Conservation (phyloP, 768 basidiomycete species). For the Ramaria rubella region DNA sequence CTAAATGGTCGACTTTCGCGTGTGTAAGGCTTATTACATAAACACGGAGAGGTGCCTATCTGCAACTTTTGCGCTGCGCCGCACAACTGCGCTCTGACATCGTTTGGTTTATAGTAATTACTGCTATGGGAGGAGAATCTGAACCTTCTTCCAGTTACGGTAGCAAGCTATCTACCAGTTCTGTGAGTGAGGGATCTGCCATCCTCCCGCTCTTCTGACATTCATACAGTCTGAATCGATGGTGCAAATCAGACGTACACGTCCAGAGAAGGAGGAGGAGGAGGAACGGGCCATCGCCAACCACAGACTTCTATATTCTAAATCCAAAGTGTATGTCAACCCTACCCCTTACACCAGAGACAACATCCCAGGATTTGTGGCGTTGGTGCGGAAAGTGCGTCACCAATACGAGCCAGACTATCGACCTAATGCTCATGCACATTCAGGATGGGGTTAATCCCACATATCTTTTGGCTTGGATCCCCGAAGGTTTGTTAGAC, state of each 20-base stretch:
- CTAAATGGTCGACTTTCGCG: no score
- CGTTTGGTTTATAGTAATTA: background rate
- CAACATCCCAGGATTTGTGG: constrained; percentile 91
- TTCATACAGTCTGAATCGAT: constrained; percentile 46
- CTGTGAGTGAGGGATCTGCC: constrained; percentile 35
- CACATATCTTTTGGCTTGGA: constrained; percentile 83
- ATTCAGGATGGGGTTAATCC: constrained; percentile 67
- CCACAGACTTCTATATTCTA: constrained; percentile 71
- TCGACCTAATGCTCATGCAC: constrained; percentile 10
- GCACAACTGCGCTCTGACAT: background rate
- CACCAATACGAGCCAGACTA: background rate
- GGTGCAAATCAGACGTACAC: constrained; percentile 61
- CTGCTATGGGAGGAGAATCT: background rate
- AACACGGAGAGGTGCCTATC: no score
- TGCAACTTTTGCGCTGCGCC: no score
- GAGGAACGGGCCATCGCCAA: constrained; percentile 50
- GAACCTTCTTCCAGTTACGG: constrained; percentile 31
- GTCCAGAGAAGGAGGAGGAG: constrained; percentile 20
- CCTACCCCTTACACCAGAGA: constrained; percentile 89
- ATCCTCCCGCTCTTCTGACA: background rate
- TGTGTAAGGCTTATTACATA: no score
- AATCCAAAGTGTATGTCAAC: constrained; percentile 93
- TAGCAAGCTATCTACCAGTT: constrained; percentile 39
- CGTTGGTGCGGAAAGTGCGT: constrained; percentile 82
- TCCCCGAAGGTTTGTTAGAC: constrained; percentile 78